Base-by-base conservation (phyloP, 1,284 basidiomycete species). In the Ceratobasidium sp. region DNA sequence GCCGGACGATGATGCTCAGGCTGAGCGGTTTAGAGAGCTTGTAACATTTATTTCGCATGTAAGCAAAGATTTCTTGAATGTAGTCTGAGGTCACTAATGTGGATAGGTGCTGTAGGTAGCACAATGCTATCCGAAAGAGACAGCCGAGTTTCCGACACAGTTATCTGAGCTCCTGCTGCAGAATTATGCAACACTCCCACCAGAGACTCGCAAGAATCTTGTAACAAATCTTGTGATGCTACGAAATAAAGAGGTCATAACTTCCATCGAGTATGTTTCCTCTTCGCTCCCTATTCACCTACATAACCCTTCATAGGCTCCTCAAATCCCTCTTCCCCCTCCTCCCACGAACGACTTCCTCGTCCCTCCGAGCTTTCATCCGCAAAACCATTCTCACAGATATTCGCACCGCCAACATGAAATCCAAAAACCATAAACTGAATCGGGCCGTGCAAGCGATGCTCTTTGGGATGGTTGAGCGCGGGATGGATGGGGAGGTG, bases 371-470 rank as follows among this genome's bases (percentile, higher is more conserved):
- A 38, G 87, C 91, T 0, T 93, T 93, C 80, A 96, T 99, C 80
- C 93, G 96, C n/a, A 93, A 93, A 82, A 98, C 96, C 0, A 99
- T 99, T 83, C 88, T 99, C n/a, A 93, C 94, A 20, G 97, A 99
- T 82, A 94, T 99, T 81, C 93, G 93, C 82, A 94, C 93, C 3
- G 96, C 97, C 56, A 99, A 99, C 83, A 86, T 91, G 54, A 93
- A 92, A 78, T 89, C 93, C 54, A 96, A 96, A 84, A 98, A 99
- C 82, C 96, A 98, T 86, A 96, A 97, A 82, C 91, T 99, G 42
- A 99, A 99, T 84, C 91, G 96, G 54, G 94, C 96, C 26, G 96
- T 99, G 0, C 98, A 99, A 84, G 94, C 96, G 10, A 93, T 99
- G 88, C 88, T 99, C 42, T 99, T 99, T 84, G 90, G 91, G 70